Evolutionary conservation across 441 rosid genomes (phyloP).

Genomic region (Adansonia gregorii): DNA sequence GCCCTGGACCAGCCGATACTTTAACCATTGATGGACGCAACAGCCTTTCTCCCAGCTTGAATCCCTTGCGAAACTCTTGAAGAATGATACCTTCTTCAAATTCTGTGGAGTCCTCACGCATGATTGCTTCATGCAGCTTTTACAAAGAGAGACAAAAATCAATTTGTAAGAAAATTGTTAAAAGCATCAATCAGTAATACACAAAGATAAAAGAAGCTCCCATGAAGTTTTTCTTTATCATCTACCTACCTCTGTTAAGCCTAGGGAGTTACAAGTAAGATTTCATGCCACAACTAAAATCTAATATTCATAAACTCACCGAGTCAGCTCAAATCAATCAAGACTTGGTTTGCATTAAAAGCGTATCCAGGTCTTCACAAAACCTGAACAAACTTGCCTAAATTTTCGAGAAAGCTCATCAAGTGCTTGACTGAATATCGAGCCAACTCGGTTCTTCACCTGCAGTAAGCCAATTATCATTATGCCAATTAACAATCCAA

Average conservation of each 20-base stretch:
- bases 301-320: slow-evolving; percentile 36
- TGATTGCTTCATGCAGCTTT: slow-evolving; percentile 94
- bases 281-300: slow-evolving; percentile 20
- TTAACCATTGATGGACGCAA: slow-evolving; percentile 96
- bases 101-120: slow-evolving; percentile 80
- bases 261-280: not conserved
- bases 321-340: slow-evolving; percentile 59
- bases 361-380: slow-evolving; percentile 58
- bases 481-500: slow-evolving; percentile 32
- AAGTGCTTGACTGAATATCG: slow-evolving; percentile 55
- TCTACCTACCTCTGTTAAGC: slow-evolving; percentile 3
- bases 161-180: slow-evolving; percentile 29
- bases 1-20: slow-evolving; percentile 97
- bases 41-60: slow-evolving; percentile 82
- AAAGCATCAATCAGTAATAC: not conserved
- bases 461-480: slow-evolving; percentile 52
- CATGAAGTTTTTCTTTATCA: slow-evolving; percentile 7
- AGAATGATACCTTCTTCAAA: slow-evolving; percentile 79
- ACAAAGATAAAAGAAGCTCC: not conserved
- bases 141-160: slow-evolving; percentile 1
- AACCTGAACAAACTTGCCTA: slow-evolving; percentile 55
- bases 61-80: slow-evolving; percentile 84
- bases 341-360: slow-evolving; percentile 47
- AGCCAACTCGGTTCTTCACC: slow-evolving; percentile 68
- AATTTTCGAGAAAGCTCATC: slow-evolving; percentile 45